Conservation (phyloP, 305 asterid genomes). For the Salvia sclarea region DNA sequence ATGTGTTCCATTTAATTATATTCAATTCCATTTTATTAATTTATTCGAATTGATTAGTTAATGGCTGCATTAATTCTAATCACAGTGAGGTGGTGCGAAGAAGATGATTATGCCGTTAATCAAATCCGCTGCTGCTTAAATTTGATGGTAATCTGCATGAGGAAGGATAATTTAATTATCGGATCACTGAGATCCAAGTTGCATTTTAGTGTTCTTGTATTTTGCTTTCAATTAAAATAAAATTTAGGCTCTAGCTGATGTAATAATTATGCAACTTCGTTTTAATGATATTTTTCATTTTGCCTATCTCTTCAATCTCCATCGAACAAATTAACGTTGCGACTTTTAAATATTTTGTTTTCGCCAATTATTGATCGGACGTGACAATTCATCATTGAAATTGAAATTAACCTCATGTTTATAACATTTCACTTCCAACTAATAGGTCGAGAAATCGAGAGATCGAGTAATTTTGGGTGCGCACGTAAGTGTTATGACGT, state of each 20-base stretch:
- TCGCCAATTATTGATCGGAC: too few species aligned
- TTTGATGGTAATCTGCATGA: not conserved
- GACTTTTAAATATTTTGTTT: too few species aligned
- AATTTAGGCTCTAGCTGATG: not conserved
- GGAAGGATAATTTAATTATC: not conserved
- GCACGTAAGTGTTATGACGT: too few species aligned
- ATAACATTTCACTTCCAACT: too few species aligned
- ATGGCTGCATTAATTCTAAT: not conserved
- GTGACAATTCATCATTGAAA: too few species aligned
- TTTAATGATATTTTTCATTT: not conserved
- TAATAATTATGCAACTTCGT: not conserved
- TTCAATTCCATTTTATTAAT: too few species aligned
- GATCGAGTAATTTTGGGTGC: too few species aligned
- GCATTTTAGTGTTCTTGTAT: not conserved
- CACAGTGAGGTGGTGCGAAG: not conserved
- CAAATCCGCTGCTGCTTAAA: not conserved
- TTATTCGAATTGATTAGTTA: not conserved
- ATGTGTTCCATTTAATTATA: not conserved
- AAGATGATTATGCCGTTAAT: not conserved
- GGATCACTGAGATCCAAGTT: not conserved
- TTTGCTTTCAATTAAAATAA: not conserved
- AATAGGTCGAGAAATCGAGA: too few species aligned
- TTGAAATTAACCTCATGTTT: not conserved
- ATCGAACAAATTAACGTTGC: too few species aligned
- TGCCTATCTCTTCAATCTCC: too few species aligned